Base-by-base conservation (phyloP, 1,284 basidiomycete species). In the Apiotrichum laibachii region DNA sequence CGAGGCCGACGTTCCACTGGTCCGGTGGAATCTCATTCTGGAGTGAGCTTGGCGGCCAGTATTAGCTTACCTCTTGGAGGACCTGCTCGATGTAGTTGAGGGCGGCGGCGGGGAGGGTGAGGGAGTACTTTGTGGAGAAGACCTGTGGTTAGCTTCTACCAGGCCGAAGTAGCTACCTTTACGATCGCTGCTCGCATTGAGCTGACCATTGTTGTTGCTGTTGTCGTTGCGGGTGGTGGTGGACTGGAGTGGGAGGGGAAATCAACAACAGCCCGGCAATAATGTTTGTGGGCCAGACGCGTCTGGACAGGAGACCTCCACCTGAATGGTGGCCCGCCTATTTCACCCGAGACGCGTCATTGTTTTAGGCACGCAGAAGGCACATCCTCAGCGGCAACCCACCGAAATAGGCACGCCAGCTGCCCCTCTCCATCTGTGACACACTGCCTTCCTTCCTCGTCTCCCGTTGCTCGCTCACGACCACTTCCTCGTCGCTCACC, bases 1-100 rank as follows among this genome's bases (percentile, higher is more conserved):
- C 92, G 10, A 93, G 78, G 16, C 88, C 88, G n/a, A 81, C 81
- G 1, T 65, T 58, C 78, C 77, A 78, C 57, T 77, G 72, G 21
- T 76, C 73, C 37, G 72, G 66, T 56, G 90, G 88, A 8, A 89
- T 81, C 51, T 92, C 88, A 56, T 86, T 85, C 68, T 88, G 53
- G 1, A 8, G 35, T 67, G 34, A 64, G 55, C 34, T 19, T 1
- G 2, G 6, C 8, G 1, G 12, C 12, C n/a, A 19, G 3, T 10
- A 5, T 2, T 21, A 22, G 61, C 72, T 46, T 31, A 77, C 77
- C 59, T 78, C 75, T 6, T 59, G 55, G 43, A 79, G 62, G 43
- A 78, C 72, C 44, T 72, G 60, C 59, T 80, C 77, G 34, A 80
- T 77, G 61, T 77, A 78, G 11, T 60, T 56, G 35, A 80, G 60